These are phyloP conservation scores for Ceratobasidium papillatum DNA, from an alignment of 1,284 basidiomycete species.

Conservation along the genomic window DNA sequence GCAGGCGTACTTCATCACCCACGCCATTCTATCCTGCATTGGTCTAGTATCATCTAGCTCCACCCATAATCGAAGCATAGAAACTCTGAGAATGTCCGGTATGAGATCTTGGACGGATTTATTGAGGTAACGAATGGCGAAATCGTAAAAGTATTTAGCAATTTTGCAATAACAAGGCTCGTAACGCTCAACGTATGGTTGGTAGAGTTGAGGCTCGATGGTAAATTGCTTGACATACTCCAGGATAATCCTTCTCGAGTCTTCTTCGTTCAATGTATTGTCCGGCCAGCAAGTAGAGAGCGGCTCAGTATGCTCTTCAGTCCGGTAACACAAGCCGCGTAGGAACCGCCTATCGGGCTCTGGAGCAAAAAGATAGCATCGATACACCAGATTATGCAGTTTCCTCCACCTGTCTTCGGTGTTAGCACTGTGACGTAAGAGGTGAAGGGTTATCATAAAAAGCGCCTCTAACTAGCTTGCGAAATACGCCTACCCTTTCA, in stretches of 20 bases:
- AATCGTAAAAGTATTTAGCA: background rate
- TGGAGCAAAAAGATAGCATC: background rate
- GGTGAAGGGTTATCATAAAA: background rate
- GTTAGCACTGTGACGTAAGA: background rate
- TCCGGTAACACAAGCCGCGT: background rate
- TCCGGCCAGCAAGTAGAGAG: background rate
- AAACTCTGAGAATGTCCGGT: background rate
- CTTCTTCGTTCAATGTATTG: background rate
- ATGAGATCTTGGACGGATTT: background rate
- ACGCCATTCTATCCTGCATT: background rate
- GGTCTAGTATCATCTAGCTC: background rate
- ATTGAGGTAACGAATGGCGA: background rate
- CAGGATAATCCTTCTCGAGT: background rate
- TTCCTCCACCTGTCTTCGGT: background rate
- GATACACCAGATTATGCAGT: background rate
- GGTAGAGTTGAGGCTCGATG: background rate
- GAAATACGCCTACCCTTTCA: background rate
- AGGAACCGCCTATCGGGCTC: background rate
- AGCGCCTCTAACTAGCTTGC: too few relatives aligned
- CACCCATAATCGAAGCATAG: background rate
- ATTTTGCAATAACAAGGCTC: background rate
- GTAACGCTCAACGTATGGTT: background rate
- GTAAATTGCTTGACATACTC: background rate
- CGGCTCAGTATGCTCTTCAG: background rate
- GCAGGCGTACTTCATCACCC: background rate